Percentiles rank a stretch among this genome's conserved stretches.
Evolutionary conservation across 345 rosid species (phyloP).

Genomic region (Schrenkiella parvula): DNA sequence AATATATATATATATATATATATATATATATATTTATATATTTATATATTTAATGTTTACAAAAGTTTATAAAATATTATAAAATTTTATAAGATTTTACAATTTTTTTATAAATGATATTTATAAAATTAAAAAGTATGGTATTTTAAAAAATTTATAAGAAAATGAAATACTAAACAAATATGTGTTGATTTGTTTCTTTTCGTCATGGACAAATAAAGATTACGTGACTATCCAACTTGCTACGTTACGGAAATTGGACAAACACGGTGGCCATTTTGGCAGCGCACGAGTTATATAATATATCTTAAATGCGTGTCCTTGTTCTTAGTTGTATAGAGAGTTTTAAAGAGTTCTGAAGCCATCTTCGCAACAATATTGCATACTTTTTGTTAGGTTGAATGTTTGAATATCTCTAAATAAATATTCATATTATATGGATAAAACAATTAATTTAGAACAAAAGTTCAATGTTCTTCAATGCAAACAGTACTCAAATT

Average conservation of each 20-base stretch:
- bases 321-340: neutral
- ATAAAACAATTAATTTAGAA: neutral
- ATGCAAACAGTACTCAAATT: neutral
- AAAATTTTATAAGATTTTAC: too few species aligned
- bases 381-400: neutral
- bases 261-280: slow-evolving; percentile 9
- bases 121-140: too few species aligned
- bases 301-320: neutral
- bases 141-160: too few species aligned
- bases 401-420: neutral
- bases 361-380: neutral
- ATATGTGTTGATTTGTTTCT: neutral
- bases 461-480: neutral
- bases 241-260: neutral
- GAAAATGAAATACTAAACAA: neutral
- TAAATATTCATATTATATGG: neutral
- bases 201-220: neutral
- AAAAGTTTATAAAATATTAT: too few species aligned
- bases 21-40: too few species aligned
- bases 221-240: neutral
- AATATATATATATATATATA: too few species aligned
- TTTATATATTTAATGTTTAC: too few species aligned
- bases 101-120: too few species aligned
- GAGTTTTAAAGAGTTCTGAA: neutral
- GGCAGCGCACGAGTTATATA: neutral